Evolutionary conservation across 805 yeast genomes (phyloP), one percentile per base, ranked within the genome.

Genomic region (Lachancea sp.): DNA sequence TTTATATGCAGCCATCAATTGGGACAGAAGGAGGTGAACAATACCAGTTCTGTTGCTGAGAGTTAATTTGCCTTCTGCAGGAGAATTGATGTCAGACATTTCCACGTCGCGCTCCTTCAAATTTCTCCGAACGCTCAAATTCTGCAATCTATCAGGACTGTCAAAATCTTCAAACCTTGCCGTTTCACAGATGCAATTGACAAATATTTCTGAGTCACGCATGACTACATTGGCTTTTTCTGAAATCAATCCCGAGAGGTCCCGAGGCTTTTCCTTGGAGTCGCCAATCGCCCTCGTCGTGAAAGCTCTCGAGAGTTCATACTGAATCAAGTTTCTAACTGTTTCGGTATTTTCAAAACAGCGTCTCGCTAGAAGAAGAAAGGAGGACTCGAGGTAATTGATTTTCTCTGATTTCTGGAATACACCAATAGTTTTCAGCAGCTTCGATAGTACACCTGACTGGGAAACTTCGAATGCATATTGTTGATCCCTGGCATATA

Each of bases 291-390:
- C 59, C 38, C 59, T 63, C 1, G 66, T 56, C 1, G 60, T 60
- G 38, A 80, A 71, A 26, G 71, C 64, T 20, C 65, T 68, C 3
- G 71, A 59, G 10, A 85, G 58, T 45, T 82, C 88, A 18, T 72
- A 66, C 0, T 65, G 54, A 55, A 86, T 75, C 32, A 75, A 64
- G 9, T 67, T 66, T 25, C 69, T 67, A 4, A 87, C 65, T 11
- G 76, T 65, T 0, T 70, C 72, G 0, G 67, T 59, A 2, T 78
- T 74, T 60, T 89, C 97, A 59, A 82, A 78, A 46, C 89, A 81
- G 36, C 84, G 70, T 58, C 96, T 74, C 1, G 82, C 60, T 29
- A 88, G 65, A 11, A 78, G 67, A 0, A 79, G 69, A 17, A 81
- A 67, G 1, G 77, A 60, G 5, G 72, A 66, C 48, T 78, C 80